These are phyloP conservation scores for Tilletia indica DNA, from an alignment of 1,284 basidiomycete species.

Conservation along the genomic window DNA sequence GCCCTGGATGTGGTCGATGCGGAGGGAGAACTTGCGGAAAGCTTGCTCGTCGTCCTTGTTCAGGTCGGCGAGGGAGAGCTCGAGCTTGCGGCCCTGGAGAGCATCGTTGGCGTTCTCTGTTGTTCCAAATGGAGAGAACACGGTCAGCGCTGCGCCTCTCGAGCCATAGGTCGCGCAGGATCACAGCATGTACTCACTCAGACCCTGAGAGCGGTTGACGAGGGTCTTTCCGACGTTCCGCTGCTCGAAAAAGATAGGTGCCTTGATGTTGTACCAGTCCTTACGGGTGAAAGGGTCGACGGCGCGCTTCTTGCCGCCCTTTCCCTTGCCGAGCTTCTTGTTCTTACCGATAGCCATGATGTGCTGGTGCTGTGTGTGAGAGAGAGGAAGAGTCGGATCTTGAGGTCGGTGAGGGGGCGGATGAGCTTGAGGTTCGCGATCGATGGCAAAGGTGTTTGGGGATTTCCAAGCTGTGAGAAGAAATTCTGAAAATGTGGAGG, in stretches of 20 bases:
- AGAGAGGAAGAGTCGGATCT: not conserved
- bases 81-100: conserved; percentile 92
- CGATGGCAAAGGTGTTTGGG: not conserved
- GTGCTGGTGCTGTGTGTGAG: conserved; percentile 1
- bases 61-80: conserved; percentile 94
- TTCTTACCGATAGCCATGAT: conserved; percentile 67
- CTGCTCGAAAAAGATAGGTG: conserved; percentile 95
- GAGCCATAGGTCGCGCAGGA: not conserved
- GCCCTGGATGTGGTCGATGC: conserved; percentile 95
- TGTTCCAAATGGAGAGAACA: not conserved
- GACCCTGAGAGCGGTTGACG: conserved; percentile 94
- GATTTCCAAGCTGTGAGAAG: too few species aligned
- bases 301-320: conserved; percentile 98
- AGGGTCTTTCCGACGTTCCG: conserved; percentile 98
- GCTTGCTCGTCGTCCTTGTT: conserved; percentile 99
- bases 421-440: not conserved
- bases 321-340: conserved; percentile 98
- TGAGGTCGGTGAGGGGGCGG: not conserved
- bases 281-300: conserved; percentile 99
- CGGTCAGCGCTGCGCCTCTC: not conserved
- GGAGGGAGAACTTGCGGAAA: conserved; percentile 99
- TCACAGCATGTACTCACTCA: conserved; percentile 68
- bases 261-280: conserved; percentile 99
- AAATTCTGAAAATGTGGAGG: too few species aligned
- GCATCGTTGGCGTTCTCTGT: conserved; percentile 98